These are phyloP conservation scores for Polygonum maritimum DNA, from an alignment of 148 eudicot species.

Conservation along the genomic window DNA sequence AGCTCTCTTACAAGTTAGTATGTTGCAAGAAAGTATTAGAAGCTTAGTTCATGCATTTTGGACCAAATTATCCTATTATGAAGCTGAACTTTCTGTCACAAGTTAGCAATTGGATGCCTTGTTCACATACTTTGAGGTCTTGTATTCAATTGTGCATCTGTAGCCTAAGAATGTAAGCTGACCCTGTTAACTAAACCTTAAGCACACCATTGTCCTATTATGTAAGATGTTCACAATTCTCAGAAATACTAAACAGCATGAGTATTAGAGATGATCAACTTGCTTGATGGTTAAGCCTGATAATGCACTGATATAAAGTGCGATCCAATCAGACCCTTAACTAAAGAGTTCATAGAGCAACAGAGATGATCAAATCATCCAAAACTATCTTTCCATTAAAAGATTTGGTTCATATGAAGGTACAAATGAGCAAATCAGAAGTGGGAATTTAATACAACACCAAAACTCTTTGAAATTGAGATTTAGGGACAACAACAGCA, in stretches of 20 bases:
- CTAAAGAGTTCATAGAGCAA: background rate
- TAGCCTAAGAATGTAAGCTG: background rate
- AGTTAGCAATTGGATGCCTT: background rate
- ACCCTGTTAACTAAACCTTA: background rate
- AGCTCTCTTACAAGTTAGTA: background rate
- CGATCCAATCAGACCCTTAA: no score
- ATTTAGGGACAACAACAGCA: background rate
- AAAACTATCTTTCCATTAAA: background rate
- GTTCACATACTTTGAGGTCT: background rate
- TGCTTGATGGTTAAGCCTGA: no score
- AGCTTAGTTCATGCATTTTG: background rate
- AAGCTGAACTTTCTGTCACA: background rate
- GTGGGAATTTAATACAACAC: background rate
- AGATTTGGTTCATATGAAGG: background rate
- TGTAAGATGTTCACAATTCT: background rate
- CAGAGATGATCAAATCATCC: background rate
- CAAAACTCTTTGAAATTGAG: background rate
- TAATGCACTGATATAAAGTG: no score
- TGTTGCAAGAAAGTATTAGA: background rate
- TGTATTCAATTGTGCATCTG: background rate
- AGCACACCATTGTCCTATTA: background rate
- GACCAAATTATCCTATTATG: background rate
- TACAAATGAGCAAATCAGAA: background rate
- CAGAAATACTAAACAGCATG: no score
- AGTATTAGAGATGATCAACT: no score